Evolutionary conservation across 2,329 filamentous ascomycete species (phyloP), one percentile per base, ranked within the genome.

Genomic region (Diaporthe citriasiana): DNA sequence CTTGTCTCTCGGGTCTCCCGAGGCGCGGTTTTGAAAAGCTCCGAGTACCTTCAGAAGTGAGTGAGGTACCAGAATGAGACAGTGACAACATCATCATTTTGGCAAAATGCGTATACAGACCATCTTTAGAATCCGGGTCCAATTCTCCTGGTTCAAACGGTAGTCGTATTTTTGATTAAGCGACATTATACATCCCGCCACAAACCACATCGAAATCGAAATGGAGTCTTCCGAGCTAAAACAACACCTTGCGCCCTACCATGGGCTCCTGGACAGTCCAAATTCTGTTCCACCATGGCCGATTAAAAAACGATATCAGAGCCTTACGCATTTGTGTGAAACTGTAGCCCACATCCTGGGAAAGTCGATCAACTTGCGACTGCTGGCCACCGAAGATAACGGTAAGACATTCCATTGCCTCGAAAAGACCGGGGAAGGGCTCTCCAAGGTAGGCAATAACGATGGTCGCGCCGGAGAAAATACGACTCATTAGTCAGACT

Each of bases 1-100:
- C 30, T 57, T 57, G 19, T 57, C 55, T 38, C 55, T 57, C 15
- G 55, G 19, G 30, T 57, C 55, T 33, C 17, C 55, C 55, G 55
- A 57, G 19, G 5, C 10, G 12, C 55, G 55, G 19, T 38, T 13
- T n/a, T 15, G 55, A 19, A 57, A 57, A 3, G 53, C 30, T 9
- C 53, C 53, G 27, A 56, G 17, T 5, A 10, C 13, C 6, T 56
- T 7, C 7, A 56, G 30, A 35, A n/a, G n/a, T 9, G 9, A 57
- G 55, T 38, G 55, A 57, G 8, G 30, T 13, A 13, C 33, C 30
- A 4, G 55, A 35, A 22, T 35, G 35, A 3, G 53, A n/a, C 33
- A 38, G 4, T 35, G 55, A 57, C 13, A 57, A 13, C 55, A 38
- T 57, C n/a, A 9, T 22, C 33, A 57, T n/a, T 38, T 38, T 38